A percentile compares a stretch with the other conserved stretches of the same genome.
Evolutionary conservation across 352 stramenopile genomes (phyloP).

Genomic region (Paralagenidium karlingii): DNA sequence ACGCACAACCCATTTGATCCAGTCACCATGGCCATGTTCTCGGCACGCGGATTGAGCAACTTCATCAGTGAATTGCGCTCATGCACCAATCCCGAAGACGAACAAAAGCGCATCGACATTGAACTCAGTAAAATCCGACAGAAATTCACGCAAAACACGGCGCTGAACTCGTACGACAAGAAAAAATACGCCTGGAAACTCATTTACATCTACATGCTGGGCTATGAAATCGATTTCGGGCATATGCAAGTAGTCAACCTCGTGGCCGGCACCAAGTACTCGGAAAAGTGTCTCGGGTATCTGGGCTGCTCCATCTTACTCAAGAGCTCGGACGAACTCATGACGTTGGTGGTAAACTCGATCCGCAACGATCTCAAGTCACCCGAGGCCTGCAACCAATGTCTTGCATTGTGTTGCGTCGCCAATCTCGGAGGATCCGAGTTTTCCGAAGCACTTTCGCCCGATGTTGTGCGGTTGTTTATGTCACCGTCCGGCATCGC

Average conservation of each 20-base stretch:
- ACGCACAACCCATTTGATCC: too few relatives aligned
- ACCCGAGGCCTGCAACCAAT: conserved; percentile 78
- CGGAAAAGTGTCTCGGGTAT: conserved; percentile 94
- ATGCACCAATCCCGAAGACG: conserved; percentile 83
- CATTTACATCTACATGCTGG: conserved; percentile 98
- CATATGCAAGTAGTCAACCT: conserved; percentile 96
- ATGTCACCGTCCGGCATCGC: conserved; percentile 86
- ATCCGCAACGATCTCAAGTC: conserved; percentile 94
- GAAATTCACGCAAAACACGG: conserved; percentile 87
- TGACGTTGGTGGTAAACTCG: conserved; percentile 91
- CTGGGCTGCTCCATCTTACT: conserved; percentile 93
- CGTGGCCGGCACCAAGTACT: conserved; percentile 89
- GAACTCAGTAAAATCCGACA: conserved; percentile 97
- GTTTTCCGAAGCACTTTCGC: conserved; percentile 89
- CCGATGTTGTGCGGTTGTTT: conserved; percentile 89
- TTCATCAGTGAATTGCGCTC: conserved; percentile 70
- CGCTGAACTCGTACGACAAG: conserved; percentile 91
- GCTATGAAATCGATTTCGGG: conserved; percentile 98
- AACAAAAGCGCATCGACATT: conserved; percentile 94
- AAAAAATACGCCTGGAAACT: conserved; percentile 99
- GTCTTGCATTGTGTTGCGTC: conserved; percentile 91
- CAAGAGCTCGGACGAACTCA: conserved; percentile 79
- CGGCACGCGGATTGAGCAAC: conserved; percentile 65
- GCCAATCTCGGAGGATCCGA: conserved; percentile 92
- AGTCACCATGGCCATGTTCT: conserved; percentile 60